Percentiles rank a stretch among this genome's conserved stretches.
Evolutionary conservation across 139 green algal species (phyloP).

Genomic region (Chlamydomonas asymmetrica): DNA sequence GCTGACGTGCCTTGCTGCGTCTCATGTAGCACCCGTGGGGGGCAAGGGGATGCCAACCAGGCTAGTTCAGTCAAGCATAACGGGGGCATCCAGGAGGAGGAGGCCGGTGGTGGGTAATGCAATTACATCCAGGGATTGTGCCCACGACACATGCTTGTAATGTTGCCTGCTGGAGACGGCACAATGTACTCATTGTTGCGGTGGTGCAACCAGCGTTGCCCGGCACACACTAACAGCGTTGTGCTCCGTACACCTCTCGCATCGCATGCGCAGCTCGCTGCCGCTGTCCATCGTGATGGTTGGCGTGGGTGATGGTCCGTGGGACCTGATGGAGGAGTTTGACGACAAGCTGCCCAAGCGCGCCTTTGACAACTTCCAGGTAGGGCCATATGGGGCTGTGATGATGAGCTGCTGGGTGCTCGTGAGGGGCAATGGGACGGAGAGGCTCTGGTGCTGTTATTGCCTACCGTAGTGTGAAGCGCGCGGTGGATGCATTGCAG

Average conservation of each 20-base stretch:
- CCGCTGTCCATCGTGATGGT: constrained; percentile 79
- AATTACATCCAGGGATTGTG: no score
- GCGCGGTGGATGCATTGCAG: no score
- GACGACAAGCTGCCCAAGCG: constrained; percentile 68
- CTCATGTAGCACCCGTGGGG: no score
- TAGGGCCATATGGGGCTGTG: background rate
- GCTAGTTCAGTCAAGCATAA: no score
- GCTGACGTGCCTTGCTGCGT: background rate
- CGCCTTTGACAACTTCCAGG: constrained; percentile 74
- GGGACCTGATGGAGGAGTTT: constrained; percentile 76
- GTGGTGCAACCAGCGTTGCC: no score
- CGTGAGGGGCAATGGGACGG: background rate
- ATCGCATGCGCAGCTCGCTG: constrained; percentile 41
- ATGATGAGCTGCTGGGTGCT: background rate
- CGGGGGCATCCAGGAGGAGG: no score
- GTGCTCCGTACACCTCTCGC: constrained; percentile 4
- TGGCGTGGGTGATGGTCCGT: constrained; percentile 78
- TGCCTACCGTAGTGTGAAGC: no score
- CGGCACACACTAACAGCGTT: no score
- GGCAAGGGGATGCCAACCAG: constrained; percentile 8
- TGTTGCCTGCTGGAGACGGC: no score
- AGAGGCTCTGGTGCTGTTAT: background rate
- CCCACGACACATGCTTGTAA: no score
- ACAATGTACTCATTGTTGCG: no score
- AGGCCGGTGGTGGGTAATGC: no score